Conservation (phyloP, 2,329 filamentous ascomycete genomes). For the Aspergillus fructus region DNA sequence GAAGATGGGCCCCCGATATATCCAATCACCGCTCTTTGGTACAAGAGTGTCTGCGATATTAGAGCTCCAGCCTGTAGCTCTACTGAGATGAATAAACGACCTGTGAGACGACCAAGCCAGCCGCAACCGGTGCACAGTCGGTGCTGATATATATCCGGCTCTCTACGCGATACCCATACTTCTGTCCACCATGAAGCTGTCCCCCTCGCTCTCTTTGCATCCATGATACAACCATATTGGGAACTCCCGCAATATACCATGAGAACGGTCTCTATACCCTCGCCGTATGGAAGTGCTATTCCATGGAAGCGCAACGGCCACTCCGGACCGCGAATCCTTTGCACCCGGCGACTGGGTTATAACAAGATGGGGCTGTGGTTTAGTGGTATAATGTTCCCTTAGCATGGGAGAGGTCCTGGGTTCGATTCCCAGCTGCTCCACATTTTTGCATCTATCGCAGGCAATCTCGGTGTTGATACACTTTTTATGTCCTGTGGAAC, state of each 20-base stretch:
- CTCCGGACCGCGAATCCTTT: background rate
- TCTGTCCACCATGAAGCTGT: background rate
- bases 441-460: background rate
- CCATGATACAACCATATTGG: background rate
- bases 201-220: background rate
- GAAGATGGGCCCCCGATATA: background rate
- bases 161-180: background rate
- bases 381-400: slow-evolving; percentile 14
- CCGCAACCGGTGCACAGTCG: too few relatives aligned
- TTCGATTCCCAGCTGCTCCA: slow-evolving; percentile 14
- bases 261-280: background rate
- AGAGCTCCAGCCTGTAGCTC: background rate
- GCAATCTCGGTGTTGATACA: background rate
- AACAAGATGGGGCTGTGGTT: slow-evolving; percentile 10
- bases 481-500: background rate
- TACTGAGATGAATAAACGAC: background rate
- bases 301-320: background rate
- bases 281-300: background rate
- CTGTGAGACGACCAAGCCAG: background rate
- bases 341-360: background rate
- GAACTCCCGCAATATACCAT: background rate
- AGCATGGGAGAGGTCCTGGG: slow-evolving; percentile 13
- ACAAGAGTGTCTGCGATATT: background rate
- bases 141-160: too few relatives aligned
- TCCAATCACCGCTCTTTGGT: background rate